Evolutionary conservation across 352 stramenopile genomes (phyloP).

Genomic region (Phytophthora crassamura): DNA sequence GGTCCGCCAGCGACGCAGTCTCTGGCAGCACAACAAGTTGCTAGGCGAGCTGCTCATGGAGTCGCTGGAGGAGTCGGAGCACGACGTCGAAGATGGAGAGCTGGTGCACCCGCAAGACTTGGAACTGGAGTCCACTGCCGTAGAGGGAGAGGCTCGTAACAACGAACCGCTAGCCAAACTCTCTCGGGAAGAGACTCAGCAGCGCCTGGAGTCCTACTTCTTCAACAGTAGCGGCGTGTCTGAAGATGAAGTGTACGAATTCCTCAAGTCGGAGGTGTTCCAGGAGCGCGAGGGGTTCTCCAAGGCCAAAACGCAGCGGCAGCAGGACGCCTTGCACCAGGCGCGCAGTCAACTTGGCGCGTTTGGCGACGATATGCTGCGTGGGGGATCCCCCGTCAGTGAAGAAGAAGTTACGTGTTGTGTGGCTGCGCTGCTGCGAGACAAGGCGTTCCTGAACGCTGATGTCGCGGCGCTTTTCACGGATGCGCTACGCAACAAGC

Average conservation of each 20-base stretch:
- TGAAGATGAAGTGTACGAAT: slow-evolving; percentile 45
- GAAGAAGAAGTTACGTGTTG: slow-evolving; percentile 34
- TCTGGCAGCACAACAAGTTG: slow-evolving; percentile 66
- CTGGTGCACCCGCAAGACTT: slow-evolving; percentile 8
- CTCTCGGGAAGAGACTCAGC: slow-evolving; percentile 46
- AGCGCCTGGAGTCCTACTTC: slow-evolving; percentile 51
- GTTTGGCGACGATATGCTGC: slow-evolving; percentile 39
- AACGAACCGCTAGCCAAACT: slow-evolving; percentile 35
- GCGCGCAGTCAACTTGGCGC: slow-evolving; percentile 18
- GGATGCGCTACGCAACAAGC: slow-evolving; percentile 38
- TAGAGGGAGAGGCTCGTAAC: slow-evolving; percentile 8
- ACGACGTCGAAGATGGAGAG: slow-evolving; percentile 26
- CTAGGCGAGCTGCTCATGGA: slow-evolving; percentile 51
- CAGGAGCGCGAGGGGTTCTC: slow-evolving; percentile 28
- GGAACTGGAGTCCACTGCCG: slow-evolving; percentile 18
- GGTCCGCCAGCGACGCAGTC: slow-evolving; percentile 43
- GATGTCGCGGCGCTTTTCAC: slow-evolving; percentile 46
- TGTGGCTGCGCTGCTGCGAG: slow-evolving; percentile 38
- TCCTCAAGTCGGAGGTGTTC: slow-evolving; percentile 48
- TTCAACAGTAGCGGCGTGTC: slow-evolving; percentile 37
- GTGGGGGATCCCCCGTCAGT: slow-evolving; percentile 20
- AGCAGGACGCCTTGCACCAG: slow-evolving; percentile 30
- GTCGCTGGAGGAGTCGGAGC: slow-evolving; percentile 43
- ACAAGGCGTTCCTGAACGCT: slow-evolving; percentile 39
- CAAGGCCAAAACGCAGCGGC: slow-evolving; percentile 29